A percentile compares a stretch with the other conserved stretches of the same genome.
Evolutionary conservation across 805 yeast species (phyloP).

Genomic region (Nakazawaea ernobii): DNA sequence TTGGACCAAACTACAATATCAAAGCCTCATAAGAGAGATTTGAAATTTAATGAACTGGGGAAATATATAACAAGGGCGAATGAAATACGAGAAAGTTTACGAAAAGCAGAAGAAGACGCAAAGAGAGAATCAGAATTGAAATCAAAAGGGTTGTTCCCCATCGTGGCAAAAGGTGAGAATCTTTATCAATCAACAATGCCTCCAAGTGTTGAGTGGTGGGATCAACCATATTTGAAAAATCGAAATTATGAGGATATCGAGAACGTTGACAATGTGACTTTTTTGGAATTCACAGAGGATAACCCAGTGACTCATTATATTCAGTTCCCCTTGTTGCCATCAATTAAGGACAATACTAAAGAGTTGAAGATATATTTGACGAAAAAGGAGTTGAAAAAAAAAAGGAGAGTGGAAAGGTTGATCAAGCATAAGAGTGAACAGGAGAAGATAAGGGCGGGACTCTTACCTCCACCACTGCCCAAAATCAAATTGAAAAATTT

Average conservation of each 20-base stretch:
- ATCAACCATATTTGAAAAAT: slow-evolving; percentile 43
- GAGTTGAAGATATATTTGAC: slow-evolving; percentile 52
- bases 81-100: slow-evolving; percentile 36
- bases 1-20: slow-evolving; percentile 18
- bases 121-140: slow-evolving; percentile 26
- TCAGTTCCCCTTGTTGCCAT: slow-evolving; percentile 67
- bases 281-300: slow-evolving; percentile 31
- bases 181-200: slow-evolving; percentile 42
- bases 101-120: slow-evolving; percentile 26
- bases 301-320: slow-evolving; percentile 62
- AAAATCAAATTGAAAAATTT: slow-evolving; percentile 80
- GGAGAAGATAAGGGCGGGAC: slow-evolving; percentile 71
- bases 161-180: slow-evolving; percentile 50
- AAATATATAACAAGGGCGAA: slow-evolving; percentile 53
- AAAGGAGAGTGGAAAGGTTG: slow-evolving; percentile 65
- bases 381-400: slow-evolving; percentile 67
- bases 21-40: slow-evolving; percentile 26
- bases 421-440: slow-evolving; percentile 62
- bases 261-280: slow-evolving; percentile 22
- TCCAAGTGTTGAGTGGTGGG: slow-evolving; percentile 90
- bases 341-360: slow-evolving; percentile 15
- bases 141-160: slow-evolving; percentile 40
- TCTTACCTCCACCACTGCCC: slow-evolving; percentile 85
- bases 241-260: slow-evolving; percentile 31
- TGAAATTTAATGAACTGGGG: slow-evolving; percentile 57